Base-by-base conservation (phyloP, 2,329 filamentous ascomycete genomes). In the Pestalotiopsis sp. region DNA sequence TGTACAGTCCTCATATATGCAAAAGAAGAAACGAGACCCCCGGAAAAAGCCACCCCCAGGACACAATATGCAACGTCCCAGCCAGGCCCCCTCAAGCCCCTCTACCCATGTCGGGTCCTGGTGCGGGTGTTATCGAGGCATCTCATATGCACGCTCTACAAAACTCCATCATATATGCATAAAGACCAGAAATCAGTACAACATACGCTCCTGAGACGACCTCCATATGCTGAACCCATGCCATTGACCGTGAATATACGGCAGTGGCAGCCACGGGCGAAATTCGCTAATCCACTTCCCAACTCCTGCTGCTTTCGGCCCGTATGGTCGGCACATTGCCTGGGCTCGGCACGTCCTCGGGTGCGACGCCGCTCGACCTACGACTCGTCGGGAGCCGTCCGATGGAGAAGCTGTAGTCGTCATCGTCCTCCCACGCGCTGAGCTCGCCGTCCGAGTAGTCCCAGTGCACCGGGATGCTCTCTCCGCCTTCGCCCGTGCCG, bases 401-500 rank as follows among this genome's bases (percentile, higher is more conserved):
- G 27, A 70, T 66, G 9, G 66, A 70, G 39, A 71, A 71, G 27
- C 70, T 66, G 65, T 77, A 78, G 62, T 79, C 78, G 64, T 81
- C 78, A 70, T 90, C 88, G 71, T 87, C 87, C 41, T 84, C 85
- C 80, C 83, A 86, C 39, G 85, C 84, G 64, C 87, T 86, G 49
- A 86, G 83, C 31, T 83, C 83, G 13, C 85, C 86, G 57, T 90
- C 88, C n/a, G 83, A 84, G 71, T 87, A 89, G 74, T 91, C 88
- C 88, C 88, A 90, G 61, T 87, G 82, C 3, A 90, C 88, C 1
- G 86, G 84, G 31, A 89, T 86, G 68, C 80, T 77, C 73, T 87
- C 85, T 9, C 87, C 87, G 17, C 80, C 77, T 67, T 89, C 87
- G 39, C 83, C 84, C 66, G 84, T 81, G 12, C 87, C 87, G 64